Evolutionary conservation across 768 basidiomycete genomes (phyloP).

Genomic region (Pleurotus djamor): DNA sequence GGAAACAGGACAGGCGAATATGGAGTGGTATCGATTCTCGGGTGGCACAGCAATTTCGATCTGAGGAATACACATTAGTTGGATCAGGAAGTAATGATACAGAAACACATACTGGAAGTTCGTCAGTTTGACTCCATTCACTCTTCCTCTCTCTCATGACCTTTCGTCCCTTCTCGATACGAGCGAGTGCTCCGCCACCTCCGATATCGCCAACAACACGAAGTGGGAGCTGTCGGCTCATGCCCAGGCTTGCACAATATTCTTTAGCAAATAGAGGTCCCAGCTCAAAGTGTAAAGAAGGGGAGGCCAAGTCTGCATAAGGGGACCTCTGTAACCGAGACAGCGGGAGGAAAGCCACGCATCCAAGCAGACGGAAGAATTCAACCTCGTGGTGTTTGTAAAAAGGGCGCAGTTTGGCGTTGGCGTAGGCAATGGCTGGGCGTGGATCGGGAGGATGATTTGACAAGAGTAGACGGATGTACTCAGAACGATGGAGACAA

Average conservation of each 20-base stretch:
- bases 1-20: slow-evolving; percentile 96
- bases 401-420: slow-evolving; percentile 59
- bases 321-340: slow-evolving; percentile 64
- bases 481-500: slow-evolving; percentile 87
- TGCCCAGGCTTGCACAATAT: slow-evolving; percentile 82
- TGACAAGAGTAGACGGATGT: slow-evolving; percentile 72
- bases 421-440: slow-evolving; percentile 76
- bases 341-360: slow-evolving; percentile 69
- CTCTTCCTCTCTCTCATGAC: slow-evolving; percentile 93
- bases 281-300: slow-evolving; percentile 73
- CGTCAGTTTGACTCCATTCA: slow-evolving; percentile 88
- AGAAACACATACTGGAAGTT: slow-evolving; percentile 69
- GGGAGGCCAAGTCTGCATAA: slow-evolving; percentile 73
- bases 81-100: not conserved
- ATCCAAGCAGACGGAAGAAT: slow-evolving; percentile 68
- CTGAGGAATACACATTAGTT: slow-evolving; percentile 34
- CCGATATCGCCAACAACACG: slow-evolving; percentile 92
- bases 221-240: slow-evolving; percentile 88
- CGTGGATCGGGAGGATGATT: slow-evolving; percentile 54
- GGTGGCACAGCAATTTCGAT: slow-evolving; percentile 91
- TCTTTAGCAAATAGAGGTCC: slow-evolving; percentile 85
- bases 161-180: slow-evolving; percentile 91
- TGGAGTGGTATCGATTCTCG: slow-evolving; percentile 91
- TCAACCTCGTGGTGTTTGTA: slow-evolving; percentile 60
- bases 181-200: slow-evolving; percentile 84